Evolutionary conservation across 768 basidiomycete genomes (phyloP).

Genomic region (Boletellus sp.): DNA sequence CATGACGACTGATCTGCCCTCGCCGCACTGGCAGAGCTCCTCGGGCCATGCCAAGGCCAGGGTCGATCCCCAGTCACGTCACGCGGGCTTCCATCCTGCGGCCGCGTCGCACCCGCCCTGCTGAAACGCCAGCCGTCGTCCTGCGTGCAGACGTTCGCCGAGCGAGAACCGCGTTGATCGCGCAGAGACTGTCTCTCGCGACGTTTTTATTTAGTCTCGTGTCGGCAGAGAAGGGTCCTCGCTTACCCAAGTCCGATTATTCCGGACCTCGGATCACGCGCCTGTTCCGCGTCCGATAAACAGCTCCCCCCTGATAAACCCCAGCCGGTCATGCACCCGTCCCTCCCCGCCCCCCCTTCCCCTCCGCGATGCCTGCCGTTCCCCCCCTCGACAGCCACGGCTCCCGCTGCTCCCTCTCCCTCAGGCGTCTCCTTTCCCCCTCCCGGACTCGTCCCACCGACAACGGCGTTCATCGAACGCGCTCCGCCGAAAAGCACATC

Average conservation of each 20-base stretch:
- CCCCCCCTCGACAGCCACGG: conserved; percentile 24
- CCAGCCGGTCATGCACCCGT: conserved; percentile 18
- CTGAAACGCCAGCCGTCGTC: conserved; percentile 16
- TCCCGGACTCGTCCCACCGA: not conserved
- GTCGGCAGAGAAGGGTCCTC: not conserved
- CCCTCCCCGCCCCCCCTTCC: conserved; percentile 1
- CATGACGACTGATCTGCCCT: conserved; percentile 23
- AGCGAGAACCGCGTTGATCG: no score
- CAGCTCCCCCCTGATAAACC: conserved; percentile 30
- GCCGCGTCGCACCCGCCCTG: conserved; percentile 3
- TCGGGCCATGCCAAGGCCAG: conserved; percentile 24
- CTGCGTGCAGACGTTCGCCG: no score
- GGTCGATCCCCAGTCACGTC: conserved; percentile 12
- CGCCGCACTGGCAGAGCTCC: not conserved
- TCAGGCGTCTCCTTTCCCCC: conserved; percentile 21
- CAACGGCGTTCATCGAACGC: not conserved
- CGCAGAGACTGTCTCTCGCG: no score
- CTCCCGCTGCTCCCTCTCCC: conserved; percentile 16
- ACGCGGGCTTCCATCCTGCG: not conserved
- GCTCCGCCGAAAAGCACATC: not conserved
- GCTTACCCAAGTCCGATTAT: conserved; percentile 27
- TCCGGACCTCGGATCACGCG: conserved; percentile 30
- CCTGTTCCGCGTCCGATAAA: conserved; percentile 14
- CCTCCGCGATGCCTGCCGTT: conserved; percentile 21
- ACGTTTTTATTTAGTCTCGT: not conserved